Conservation (phyloP, 2,329 filamentous ascomycete genomes). For the Aspergillus eucalypticola region DNA sequence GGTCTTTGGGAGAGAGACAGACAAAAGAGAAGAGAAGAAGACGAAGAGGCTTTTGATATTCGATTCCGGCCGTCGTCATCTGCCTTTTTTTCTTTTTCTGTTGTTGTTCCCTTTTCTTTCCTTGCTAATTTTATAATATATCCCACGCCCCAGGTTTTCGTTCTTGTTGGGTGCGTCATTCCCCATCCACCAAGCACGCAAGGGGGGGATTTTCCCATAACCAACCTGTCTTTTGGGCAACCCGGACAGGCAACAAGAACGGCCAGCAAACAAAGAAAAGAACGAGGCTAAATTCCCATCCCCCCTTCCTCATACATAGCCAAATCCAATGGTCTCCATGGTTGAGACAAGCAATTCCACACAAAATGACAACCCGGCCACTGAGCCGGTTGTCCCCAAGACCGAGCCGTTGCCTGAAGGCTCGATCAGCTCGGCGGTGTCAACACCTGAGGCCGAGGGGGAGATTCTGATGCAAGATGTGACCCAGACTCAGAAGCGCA, state of each 20-base stretch:
- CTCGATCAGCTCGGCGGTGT: conserved; percentile 48
- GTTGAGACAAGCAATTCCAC: conserved; percentile 42
- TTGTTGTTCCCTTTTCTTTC: not conserved
- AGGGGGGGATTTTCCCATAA: conserved; percentile 16
- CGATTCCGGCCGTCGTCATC: not conserved
- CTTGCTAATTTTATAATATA: conserved; percentile 2
- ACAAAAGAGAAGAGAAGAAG: too few species aligned
- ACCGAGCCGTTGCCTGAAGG: conserved; percentile 44
- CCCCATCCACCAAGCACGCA: conserved; percentile 6
- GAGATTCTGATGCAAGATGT: conserved; percentile 44
- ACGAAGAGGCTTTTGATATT: not conserved
- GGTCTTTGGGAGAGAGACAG: not conserved
- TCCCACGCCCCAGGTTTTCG: not conserved
- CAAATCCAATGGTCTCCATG: conserved; percentile 47
- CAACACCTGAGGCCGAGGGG: conserved; percentile 48
- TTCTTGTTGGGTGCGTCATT: not conserved
- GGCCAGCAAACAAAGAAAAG: not conserved
- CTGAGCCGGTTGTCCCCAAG: conserved; percentile 46
- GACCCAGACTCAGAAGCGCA: conserved; percentile 75
- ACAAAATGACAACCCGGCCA: conserved; percentile 40
- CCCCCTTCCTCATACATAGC: conserved; percentile 11
- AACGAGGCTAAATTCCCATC: conserved; percentile 1
- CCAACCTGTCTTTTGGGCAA: conserved; percentile 2
- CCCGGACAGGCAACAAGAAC: too few species aligned
- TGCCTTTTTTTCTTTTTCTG: too few species aligned